Conservation (phyloP, 352 stramenopile genomes). For the Phytophthora boehmeriae region DNA sequence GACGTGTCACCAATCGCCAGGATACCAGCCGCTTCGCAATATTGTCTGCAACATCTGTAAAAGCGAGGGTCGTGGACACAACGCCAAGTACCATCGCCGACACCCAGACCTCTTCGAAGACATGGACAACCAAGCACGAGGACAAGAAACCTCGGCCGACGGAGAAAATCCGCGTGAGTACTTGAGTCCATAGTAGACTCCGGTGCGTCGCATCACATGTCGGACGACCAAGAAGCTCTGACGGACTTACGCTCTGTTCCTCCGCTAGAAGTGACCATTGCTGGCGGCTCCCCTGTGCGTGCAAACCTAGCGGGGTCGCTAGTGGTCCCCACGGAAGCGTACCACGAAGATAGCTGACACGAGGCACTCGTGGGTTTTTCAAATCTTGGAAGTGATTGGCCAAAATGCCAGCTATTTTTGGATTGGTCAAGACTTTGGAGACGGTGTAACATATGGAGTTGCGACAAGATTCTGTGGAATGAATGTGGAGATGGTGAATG, state of each 20-base stretch:
- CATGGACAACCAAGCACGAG: background rate
- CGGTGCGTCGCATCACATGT: background rate
- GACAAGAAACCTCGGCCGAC: too few relatives aligned
- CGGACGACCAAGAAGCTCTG: background rate
- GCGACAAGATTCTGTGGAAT: too few relatives aligned
- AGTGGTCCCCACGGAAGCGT: too few relatives aligned
- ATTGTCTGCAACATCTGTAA: background rate
- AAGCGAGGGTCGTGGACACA: background rate
- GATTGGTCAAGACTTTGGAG: too few relatives aligned
- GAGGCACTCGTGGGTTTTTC: too few relatives aligned
- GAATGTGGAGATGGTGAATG: too few relatives aligned
- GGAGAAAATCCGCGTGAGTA: background rate
- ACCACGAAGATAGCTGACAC: too few relatives aligned
- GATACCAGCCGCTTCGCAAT: background rate
- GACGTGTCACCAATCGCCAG: too few relatives aligned
- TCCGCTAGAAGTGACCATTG: background rate
- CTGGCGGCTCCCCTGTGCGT: background rate
- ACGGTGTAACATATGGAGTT: too few relatives aligned
- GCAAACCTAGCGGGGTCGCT: too few relatives aligned
- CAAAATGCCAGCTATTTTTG: too few relatives aligned
- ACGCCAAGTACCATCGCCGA: background rate
- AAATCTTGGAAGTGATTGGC: too few relatives aligned
- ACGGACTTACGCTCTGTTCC: background rate
- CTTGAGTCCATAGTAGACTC: background rate
- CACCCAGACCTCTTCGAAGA: background rate